Evolutionary conservation across 2,329 filamentous ascomycete species (phyloP).

Genomic region (Stagonosporopsis chrysanthemi): DNA sequence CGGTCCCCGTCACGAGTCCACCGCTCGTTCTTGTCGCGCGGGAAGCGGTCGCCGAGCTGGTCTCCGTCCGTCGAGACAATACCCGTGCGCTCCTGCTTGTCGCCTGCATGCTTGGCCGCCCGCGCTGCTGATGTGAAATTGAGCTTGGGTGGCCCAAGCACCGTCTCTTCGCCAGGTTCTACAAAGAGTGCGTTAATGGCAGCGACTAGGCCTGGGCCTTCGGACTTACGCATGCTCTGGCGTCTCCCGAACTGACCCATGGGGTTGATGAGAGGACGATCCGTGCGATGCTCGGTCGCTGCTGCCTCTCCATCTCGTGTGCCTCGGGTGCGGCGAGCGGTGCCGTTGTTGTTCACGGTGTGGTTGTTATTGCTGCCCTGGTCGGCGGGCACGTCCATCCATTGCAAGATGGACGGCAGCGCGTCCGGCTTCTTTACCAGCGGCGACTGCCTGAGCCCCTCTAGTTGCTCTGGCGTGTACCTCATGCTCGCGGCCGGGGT

Average conservation of each 20-base stretch:
- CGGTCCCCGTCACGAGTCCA: conserved; percentile 54
- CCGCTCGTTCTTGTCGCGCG: conserved; percentile 46
- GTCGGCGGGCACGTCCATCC: conserved; percentile 78
- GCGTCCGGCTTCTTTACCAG: conserved; percentile 80
- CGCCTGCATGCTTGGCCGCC: conserved; percentile 52
- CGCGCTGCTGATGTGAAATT: conserved; percentile 81
- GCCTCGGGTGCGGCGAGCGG: conserved; percentile 35
- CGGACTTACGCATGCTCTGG: conserved; percentile 55
- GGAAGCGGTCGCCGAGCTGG: conserved; percentile 43
- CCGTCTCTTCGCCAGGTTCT: conserved; percentile 77
- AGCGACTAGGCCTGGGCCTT: conserved; percentile 51
- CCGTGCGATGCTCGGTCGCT: conserved; percentile 36
- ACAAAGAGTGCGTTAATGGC: conserved; percentile 42
- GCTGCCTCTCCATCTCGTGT: conserved; percentile 39
- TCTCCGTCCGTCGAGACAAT: conserved; percentile 51
- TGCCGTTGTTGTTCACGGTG: conserved; percentile 26
- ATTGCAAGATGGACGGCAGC: conserved; percentile 86
- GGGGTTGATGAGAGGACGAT: conserved; percentile 44
- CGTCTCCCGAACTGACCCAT: conserved; percentile 48
- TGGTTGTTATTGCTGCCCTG: conserved; percentile 37
- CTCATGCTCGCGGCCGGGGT: conserved; percentile 35
- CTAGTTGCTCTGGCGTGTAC: conserved; percentile 79
- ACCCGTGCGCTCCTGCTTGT: conserved; percentile 46
- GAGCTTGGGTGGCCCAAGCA: conserved; percentile 84
- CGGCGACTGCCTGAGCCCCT: conserved; percentile 80